These are phyloP conservation scores for Colletotrichum truncatum DNA, from an alignment of 2,329 filamentous ascomycete species.

Conservation along the genomic window DNA sequence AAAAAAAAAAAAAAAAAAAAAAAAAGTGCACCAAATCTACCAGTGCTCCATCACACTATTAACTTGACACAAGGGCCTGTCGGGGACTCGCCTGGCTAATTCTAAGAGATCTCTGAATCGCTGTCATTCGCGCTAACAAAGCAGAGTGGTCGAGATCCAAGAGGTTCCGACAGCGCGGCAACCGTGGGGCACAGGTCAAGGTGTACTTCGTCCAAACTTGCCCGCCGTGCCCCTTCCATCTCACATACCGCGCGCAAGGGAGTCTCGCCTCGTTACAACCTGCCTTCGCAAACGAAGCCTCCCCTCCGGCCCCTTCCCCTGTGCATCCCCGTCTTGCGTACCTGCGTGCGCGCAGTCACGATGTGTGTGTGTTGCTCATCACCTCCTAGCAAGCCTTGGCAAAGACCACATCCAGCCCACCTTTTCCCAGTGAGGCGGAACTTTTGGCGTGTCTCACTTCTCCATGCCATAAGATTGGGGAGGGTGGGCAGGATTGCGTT, in stretches of 20 bases:
- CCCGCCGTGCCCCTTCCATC: not conserved
- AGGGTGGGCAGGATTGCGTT: slow-evolving; percentile 4
- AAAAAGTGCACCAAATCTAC: slow-evolving; percentile 23
- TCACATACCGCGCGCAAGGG: not conserved
- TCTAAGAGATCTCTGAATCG: slow-evolving; percentile 24
- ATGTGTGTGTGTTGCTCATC: not conserved
- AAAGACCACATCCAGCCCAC: not conserved
- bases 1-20: not conserved
- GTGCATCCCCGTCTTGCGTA: slow-evolving; percentile 4
- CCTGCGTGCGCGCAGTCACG: not conserved
- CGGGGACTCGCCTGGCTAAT: not conserved
- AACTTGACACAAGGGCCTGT: slow-evolving; percentile 22
- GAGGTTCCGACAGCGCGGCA: slow-evolving; percentile 26
- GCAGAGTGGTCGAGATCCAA: not conserved
- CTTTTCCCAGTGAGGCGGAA: slow-evolving; percentile 26
- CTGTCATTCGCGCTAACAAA: slow-evolving; percentile 16
- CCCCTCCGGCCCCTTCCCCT: not conserved
- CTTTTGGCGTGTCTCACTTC: slow-evolving; percentile 29
- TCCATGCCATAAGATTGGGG: not conserved
- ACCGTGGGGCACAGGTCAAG: slow-evolving; percentile 17
- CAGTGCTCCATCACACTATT: slow-evolving; percentile 7
- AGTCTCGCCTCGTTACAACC: slow-evolving; percentile 13
- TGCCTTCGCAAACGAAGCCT: slow-evolving; percentile 10
- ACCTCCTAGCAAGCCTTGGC: slow-evolving; percentile 4
- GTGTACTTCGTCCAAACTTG: slow-evolving; percentile 27